Conservation (phyloP, 2,329 filamentous ascomycete species). For the Lachnellula arida region DNA sequence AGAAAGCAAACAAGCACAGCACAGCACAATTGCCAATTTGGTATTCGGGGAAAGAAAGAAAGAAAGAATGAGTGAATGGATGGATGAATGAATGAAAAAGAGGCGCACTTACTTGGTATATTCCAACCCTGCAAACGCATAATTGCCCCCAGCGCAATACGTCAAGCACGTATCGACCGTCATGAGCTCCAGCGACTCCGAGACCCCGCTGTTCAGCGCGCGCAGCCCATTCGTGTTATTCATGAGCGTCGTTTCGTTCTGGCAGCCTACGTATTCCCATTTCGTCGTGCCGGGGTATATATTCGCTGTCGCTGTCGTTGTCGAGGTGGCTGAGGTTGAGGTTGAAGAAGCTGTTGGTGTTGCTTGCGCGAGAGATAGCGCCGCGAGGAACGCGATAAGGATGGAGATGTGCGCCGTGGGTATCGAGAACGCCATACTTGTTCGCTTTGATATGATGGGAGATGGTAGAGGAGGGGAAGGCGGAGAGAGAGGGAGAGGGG, state of each 20-base stretch:
- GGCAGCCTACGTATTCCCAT: constrained; percentile 35
- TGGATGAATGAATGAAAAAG: no score
- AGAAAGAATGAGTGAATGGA: background rate
- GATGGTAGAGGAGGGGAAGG: background rate
- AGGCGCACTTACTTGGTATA: constrained; percentile 23
- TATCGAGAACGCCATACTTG: background rate
- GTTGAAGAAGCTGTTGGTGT: background rate
- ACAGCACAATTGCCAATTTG: background rate
- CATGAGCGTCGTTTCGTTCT: constrained; percentile 34
- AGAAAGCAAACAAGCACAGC: background rate
- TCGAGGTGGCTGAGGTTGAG: background rate
- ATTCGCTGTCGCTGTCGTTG: constrained; percentile 9
- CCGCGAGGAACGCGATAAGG: constrained; percentile 1
- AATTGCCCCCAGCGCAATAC: constrained; percentile 15
- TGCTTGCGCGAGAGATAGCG: background rate
- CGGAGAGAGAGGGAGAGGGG: background rate
- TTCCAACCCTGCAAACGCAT: constrained; percentile 26
- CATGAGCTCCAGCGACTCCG: constrained; percentile 20
- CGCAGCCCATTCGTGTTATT: constrained; percentile 20
- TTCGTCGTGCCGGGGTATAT: constrained; percentile 14
- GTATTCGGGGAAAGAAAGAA: background rate
- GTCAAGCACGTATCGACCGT: constrained; percentile 22
- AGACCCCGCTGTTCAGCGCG: constrained; percentile 18
- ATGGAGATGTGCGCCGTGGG: background rate
- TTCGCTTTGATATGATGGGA: background rate